Base-by-base conservation (phyloP, 179 eudicot species). In the Monotropa hypopitys region DNA sequence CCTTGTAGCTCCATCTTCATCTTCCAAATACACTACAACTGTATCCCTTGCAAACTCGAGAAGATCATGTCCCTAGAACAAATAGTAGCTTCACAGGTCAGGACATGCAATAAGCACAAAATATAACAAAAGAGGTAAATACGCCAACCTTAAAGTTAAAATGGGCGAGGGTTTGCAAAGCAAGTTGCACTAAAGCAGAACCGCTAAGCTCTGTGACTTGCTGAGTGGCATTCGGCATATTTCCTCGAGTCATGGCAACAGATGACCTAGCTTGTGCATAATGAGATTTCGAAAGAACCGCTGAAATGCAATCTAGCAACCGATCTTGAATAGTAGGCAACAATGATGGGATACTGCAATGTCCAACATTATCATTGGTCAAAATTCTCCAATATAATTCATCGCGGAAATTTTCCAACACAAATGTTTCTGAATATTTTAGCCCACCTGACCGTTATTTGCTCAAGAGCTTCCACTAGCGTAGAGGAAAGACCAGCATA, bases 41-140 rank as follows among this genome's bases (percentile, higher is more conserved):
- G 93, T 89, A 62, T 89, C 92, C 85, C 92, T 88, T 49, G 93
- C 93, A 84, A 92, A 88, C 83, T 92, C 97, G 45, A 94, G 91
- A 73, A 94, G 98, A 81, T 94, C 97, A 81, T 91, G 98, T 77
- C 97, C 98, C 98, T 93, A 82, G 46, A 83, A 80, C 30, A 78
- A 43, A 76, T 47, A 76, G 61, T 49, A 70, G 15, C 46, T 79
- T 28, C 54, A 59, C 46, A 59, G 38, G 77, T 73, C 76, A 72
- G 71, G 72, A 50, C 51, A 80, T 32, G 69, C 63, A 62, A 50
- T 54, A 50, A 50, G 16, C 7, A 53, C 45, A 59, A 40, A 71
- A 56, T 51, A 56, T 16, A 68, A 47, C 16, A 68, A 32, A 56
- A 76, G 35, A 76, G 66, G 50, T 33, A 75, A 79, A 50, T 67